Evolutionary conservation across 2,329 filamentous ascomycete species (phyloP).

Genomic region (Dactylellina leptospora): DNA sequence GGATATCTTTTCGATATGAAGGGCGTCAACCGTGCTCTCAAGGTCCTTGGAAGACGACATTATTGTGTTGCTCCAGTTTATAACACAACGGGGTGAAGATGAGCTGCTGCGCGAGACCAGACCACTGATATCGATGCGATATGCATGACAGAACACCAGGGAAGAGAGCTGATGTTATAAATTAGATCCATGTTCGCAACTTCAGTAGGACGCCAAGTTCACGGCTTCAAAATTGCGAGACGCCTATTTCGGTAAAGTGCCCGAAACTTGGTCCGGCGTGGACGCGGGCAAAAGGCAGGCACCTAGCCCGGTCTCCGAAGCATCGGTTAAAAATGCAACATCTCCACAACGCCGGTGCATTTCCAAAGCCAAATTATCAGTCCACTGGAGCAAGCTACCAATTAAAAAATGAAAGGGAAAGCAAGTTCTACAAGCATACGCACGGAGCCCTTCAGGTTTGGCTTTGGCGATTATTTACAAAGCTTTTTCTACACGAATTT

Average conservation of each 20-base stretch:
- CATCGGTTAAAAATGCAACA: conserved; percentile 1
- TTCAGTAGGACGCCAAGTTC: neutral
- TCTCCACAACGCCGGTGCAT: neutral
- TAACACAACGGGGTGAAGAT: neutral
- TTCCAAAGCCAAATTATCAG: neutral
- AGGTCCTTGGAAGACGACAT: conserved; percentile 1
- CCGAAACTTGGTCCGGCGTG: neutral
- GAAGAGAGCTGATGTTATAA: conserved; percentile 3
- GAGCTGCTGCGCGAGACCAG: neutral
- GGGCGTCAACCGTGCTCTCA: neutral
- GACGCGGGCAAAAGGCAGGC: neutral
- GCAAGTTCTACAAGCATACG: too few relatives aligned
- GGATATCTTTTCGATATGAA: neutral
- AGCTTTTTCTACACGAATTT: too few relatives aligned
- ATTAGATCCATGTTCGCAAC: neutral
- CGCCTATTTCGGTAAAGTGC: neutral
- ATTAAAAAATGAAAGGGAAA: neutral
- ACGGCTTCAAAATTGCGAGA: neutral
- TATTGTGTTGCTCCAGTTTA: neutral
- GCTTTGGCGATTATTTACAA: too few relatives aligned
- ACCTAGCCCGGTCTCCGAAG: neutral
- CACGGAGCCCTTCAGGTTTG: too few relatives aligned
- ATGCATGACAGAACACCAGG: neutral
- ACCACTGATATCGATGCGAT: neutral
- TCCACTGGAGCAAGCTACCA: neutral